Evolutionary conservation across 345 rosid species (phyloP), one percentile per base, ranked within the genome.

Genomic region (Isatis tinctoria): DNA sequence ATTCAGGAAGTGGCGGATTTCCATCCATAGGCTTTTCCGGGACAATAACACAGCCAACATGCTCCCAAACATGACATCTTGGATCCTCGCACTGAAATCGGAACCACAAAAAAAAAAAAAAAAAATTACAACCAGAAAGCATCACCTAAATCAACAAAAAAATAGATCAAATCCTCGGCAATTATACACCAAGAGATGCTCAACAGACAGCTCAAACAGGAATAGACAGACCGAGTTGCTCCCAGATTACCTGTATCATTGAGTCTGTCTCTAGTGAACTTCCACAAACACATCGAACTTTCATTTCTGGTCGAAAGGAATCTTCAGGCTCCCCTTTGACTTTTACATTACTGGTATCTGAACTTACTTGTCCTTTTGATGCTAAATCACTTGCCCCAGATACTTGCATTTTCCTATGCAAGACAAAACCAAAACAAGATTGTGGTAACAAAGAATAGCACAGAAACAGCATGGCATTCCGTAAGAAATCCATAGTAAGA

Each of bases 211-310:
- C 32, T 27, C 20, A 65, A 59, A 67, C 41, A 40, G 17, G 65
- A 73, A 59, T 43, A 48, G 41, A 24, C 49, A 6, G n/a, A 27
- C 28, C 3, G 10, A 20, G 27, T 16, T 27, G 43, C 6, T 58
- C 24, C 32, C 20, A 22, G 41, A 35, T 51, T 74, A 79, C 99
- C 99, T 76, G 79, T 81, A 92, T 84, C 88, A 89, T 88, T 65
- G 94, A 82, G 60, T 88, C 96, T 7, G 86, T 74, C 74, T 87
- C 89, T 80, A 83, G 77, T 28, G 88, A 75, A 77, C 83, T 96
- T 80, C 97, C 97, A 83, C 99, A 96, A 9, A 87, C 90, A 78
- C 99, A 96, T 63, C 96, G 87, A 82, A 92, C 88, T 84, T 87
- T 92, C 48, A 79, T 77, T 72, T 88, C 90, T 30, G 66, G 65